phyloP scores from a whole-genome alignment of 306 rosid genomes.

The Castanospermum australe region DNA sequence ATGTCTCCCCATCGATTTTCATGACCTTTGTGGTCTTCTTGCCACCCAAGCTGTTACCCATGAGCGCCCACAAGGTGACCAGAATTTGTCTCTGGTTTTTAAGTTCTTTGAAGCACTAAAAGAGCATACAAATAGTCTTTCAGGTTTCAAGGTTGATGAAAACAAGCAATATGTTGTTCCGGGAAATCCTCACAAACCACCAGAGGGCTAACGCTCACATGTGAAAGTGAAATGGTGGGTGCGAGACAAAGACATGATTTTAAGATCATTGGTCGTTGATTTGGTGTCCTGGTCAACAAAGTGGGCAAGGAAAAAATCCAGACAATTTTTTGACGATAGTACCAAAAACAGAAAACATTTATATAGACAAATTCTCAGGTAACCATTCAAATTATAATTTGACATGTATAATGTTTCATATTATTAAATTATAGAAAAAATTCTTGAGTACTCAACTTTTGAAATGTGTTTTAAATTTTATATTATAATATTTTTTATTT shows the following conservation, averaged over 20 bases:
- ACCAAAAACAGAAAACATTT: not conserved
- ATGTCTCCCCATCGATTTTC: conserved; percentile 76
- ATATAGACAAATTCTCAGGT: too few relatives aligned
- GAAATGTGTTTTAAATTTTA: too few relatives aligned
- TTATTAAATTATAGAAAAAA: too few relatives aligned
- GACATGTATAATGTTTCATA: too few relatives aligned
- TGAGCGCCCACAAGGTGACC: conserved; percentile 12
- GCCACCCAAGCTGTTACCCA: conserved; percentile 81
- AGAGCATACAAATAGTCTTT: not conserved
- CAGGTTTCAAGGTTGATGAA: not conserved
- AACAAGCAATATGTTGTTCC: not conserved
- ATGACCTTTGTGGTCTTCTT: conserved; percentile 72
- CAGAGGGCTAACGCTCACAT: conserved; percentile 1
- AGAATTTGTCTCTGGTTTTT: not conserved
- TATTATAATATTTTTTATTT: too few relatives aligned
- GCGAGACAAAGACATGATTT: conserved; percentile 27
- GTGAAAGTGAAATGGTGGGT: conserved; percentile 22
- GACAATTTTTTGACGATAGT: conserved; percentile 17
- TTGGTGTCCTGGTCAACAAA: conserved; percentile 56
- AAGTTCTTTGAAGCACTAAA: not conserved
- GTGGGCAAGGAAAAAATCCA: conserved; percentile 49
- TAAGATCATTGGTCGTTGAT: conserved; percentile 35
- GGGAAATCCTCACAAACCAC: conserved; percentile 16
- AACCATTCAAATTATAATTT: too few relatives aligned
- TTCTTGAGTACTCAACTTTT: too few relatives aligned